Evolutionary conservation across 805 yeast species (phyloP), one percentile per base, ranked within the genome.

Genomic region (Starmerella tilneyi): DNA sequence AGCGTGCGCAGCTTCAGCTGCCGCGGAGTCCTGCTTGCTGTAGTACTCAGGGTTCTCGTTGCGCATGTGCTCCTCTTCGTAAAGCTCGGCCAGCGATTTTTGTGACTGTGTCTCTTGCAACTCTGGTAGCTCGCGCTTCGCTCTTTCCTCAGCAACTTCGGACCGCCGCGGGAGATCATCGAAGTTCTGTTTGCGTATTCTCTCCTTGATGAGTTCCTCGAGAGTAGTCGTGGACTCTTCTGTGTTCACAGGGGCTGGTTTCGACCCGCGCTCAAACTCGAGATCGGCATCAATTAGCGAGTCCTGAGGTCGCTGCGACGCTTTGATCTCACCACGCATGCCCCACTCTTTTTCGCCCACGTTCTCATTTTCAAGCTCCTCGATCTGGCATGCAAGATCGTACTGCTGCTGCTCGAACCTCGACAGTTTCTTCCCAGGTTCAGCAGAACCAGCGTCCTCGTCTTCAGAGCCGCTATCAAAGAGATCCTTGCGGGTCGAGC

Each of bases 201-300:
- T 76, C 56, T 84, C 74, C 62, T 84, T 74, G 56, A 89, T 89
- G 66, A 92, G 68, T 43, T 89, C 96, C 60, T 92, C 98, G 19
- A 89, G 64, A 1, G 82, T 68, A 55, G 84, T 94, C 0, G 97
- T 85, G 9, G 81, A 74, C 52, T 88, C 95, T 55, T 78, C 78
- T 0, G 98, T 92, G 45, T 88, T 84, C 6, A 88, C 86, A 0
- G 98, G 98, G 4, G 86, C 96, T 0, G 98, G 96, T 57, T 89
- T 89, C 8, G 96, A 78, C 6, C 86, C 84, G 58, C 97, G 75
- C 56, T 89, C 98, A 58, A 89, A 92, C 54, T 86, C 94, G 44
- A 89, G 67, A 13, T 38, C 41, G 15, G 41, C 36, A 56, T 83
- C 80, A 46, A 92, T 63, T 31, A 92, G 68, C 1, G 96, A 80